Evolutionary conservation across 371 early-diverging fungal genomes (phyloP).

Genomic region (Amoeboaphelidium protococcarum): DNA sequence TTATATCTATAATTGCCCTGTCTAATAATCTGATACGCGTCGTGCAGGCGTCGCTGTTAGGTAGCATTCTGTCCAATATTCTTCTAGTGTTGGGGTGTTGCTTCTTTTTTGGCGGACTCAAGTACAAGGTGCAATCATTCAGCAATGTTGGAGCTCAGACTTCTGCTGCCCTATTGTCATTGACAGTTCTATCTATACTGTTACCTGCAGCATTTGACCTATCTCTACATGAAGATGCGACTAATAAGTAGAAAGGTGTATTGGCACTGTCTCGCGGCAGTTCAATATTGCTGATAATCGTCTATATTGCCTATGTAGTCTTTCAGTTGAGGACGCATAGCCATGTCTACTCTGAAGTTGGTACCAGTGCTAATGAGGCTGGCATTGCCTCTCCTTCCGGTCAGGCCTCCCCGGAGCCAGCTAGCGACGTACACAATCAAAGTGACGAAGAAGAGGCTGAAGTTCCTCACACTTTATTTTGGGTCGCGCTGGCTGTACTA

Average conservation of each 20-base stretch:
- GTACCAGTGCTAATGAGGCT: background rate
- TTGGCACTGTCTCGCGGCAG: slow-evolving; percentile 34
- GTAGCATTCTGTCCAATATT: slow-evolving; percentile 54
- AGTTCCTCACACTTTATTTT: slow-evolving; percentile 7
- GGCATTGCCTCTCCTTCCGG: slow-evolving; percentile 5
- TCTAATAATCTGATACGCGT: slow-evolving; percentile 37
- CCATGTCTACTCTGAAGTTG: slow-evolving; percentile 15
- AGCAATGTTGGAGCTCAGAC: slow-evolving; percentile 54
- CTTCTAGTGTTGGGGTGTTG: slow-evolving; percentile 33
- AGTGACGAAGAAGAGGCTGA: slow-evolving; percentile 19
- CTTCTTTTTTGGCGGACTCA: slow-evolving; percentile 45
- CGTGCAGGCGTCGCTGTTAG: slow-evolving; percentile 61
- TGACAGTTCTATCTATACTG: slow-evolving; percentile 40
- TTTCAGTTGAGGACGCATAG: slow-evolving; percentile 53
- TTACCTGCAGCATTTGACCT: slow-evolving; percentile 45
- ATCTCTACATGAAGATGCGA: slow-evolving; percentile 11
- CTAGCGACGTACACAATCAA: too few species aligned
- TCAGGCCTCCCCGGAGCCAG: slow-evolving; percentile 7
- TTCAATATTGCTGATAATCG: slow-evolving; percentile 33
- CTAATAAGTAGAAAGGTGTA: slow-evolving; percentile 16
- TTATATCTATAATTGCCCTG: slow-evolving; percentile 41
- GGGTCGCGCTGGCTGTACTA: slow-evolving; percentile 9
- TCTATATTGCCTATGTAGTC: slow-evolving; percentile 38
- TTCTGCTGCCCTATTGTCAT: slow-evolving; percentile 36
- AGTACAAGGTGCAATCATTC: slow-evolving; percentile 31